phyloP scores from a whole-genome alignment of 768 basidiomycete genomes.

The Lactarius trivialis region DNA sequence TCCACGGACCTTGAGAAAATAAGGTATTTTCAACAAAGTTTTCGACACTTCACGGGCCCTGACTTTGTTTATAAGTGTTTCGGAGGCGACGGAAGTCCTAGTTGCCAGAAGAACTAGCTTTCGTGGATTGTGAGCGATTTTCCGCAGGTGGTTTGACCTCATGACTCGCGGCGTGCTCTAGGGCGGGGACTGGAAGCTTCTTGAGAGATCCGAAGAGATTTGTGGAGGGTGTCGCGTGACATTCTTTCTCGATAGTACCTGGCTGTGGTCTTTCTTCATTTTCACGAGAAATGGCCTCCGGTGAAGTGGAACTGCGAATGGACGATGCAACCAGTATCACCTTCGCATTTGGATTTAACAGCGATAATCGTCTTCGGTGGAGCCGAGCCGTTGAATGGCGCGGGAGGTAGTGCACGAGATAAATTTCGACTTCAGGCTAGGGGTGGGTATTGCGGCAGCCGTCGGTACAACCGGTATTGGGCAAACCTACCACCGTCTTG shows the following conservation, averaged over 20 bases:
- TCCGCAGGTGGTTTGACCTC: conserved; percentile 11
- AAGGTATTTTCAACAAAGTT: conserved; percentile 47
- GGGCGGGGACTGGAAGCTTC: not conserved
- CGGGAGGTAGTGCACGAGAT: conserved; percentile 22
- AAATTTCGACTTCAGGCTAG: conserved; percentile 30
- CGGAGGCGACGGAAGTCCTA: conserved; percentile 31
- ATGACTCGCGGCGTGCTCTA: conserved; percentile 2
- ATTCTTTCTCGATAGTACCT: conserved; percentile 22
- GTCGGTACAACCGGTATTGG: conserved; percentile 5
- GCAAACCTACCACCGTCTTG: not conserved
- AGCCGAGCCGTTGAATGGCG: conserved; percentile 22
- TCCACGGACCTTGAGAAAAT: conserved; percentile 84
- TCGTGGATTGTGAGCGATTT: conserved; percentile 35
- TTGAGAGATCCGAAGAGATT: conserved; percentile 16
- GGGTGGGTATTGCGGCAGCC: conserved; percentile 29
- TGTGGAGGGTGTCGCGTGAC: conserved; percentile 7
- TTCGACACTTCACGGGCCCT: conserved; percentile 73
- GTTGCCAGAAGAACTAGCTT: conserved; percentile 35
- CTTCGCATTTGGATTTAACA: conserved; percentile 28
- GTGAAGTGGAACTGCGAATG: conserved; percentile 24
- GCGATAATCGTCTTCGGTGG: conserved; percentile 3
- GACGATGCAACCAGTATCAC: conserved; percentile 25
- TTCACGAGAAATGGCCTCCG: conserved; percentile 26
- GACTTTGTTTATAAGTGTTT: conserved; percentile 66
- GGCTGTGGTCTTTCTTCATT: conserved; percentile 44